Evolutionary conservation across 768 basidiomycete species (phyloP).

Genomic region (Auriscalpium orientale): DNA sequence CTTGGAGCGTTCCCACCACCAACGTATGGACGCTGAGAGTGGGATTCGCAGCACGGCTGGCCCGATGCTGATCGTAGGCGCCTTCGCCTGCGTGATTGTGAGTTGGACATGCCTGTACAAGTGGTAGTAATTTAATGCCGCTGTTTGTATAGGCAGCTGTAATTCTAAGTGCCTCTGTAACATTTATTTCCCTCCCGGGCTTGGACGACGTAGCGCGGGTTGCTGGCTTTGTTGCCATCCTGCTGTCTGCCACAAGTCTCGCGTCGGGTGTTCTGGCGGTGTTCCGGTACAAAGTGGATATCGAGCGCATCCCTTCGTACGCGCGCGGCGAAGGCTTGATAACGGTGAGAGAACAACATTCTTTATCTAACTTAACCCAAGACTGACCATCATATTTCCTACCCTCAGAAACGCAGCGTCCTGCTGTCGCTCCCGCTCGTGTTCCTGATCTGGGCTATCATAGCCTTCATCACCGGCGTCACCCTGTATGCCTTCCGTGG

Average conservation of each 20-base stretch:
- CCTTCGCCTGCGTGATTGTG: slow-evolving; percentile 34
- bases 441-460: slow-evolving; percentile 63
- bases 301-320: slow-evolving; percentile 42
- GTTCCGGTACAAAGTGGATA: slow-evolving; percentile 60
- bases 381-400: not conserved
- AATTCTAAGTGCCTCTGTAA: slow-evolving; percentile 73
- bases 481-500: slow-evolving; percentile 61
- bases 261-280: slow-evolving; percentile 61
- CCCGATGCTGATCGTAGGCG: slow-evolving; percentile 57
- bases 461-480: slow-evolving; percentile 59
- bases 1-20: slow-evolving; percentile 42
- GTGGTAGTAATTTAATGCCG: slow-evolving; percentile 2
- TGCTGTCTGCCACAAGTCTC: slow-evolving; percentile 66
- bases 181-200: slow-evolving; percentile 72
- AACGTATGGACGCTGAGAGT: slow-evolving; percentile 54
- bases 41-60: slow-evolving; percentile 36
- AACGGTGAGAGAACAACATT: too few species aligned
- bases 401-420: slow-evolving; percentile 46
- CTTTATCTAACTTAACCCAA: too few species aligned
- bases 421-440: slow-evolving; percentile 68
- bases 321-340: slow-evolving; percentile 50
- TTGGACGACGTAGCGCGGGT: slow-evolving; percentile 57
- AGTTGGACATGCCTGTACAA: slow-evolving; percentile 2
- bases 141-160: slow-evolving; percentile 56
- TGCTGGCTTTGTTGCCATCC: slow-evolving; percentile 58